phyloP scores from a whole-genome alignment of 768 basidiomycete genomes.

The Suillus occidentalis region DNA sequence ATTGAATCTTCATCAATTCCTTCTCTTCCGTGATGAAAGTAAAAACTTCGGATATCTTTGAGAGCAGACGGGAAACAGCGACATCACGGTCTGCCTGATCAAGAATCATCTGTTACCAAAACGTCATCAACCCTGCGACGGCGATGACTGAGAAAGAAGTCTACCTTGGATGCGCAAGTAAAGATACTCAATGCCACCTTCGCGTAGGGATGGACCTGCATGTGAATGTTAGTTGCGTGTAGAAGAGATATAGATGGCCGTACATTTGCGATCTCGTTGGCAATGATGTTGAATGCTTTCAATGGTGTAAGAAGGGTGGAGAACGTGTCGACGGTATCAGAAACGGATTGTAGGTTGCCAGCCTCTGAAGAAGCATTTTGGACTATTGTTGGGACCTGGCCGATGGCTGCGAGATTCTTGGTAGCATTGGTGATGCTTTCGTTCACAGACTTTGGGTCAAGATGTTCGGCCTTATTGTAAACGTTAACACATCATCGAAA shows the following conservation, averaged over 20 bases:
- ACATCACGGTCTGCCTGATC: not conserved
- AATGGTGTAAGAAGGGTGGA: not conserved
- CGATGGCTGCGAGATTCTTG: not conserved
- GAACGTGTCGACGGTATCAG: not conserved
- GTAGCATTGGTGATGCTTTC: not conserved
- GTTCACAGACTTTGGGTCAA: not conserved
- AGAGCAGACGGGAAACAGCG: not conserved
- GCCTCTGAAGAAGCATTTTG: not conserved
- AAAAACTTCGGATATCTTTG: not conserved
- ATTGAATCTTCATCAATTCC: not conserved
- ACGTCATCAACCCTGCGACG: not conserved
- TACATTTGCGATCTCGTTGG: not conserved
- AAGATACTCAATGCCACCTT: not conserved
- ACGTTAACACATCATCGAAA: not conserved
- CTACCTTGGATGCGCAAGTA: not conserved
- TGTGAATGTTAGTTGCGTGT: not conserved
- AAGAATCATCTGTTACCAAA: not conserved
- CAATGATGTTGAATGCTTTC: not conserved
- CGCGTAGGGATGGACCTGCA: not conserved
- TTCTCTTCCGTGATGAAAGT: not conserved
- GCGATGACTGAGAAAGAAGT: too few species aligned
- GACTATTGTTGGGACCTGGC: not conserved
- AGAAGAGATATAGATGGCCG: not conserved
- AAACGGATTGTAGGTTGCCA: not conserved
- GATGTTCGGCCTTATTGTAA: not conserved